Conservation (phyloP, 1,139 yeast genomes). For the Yamadazyma triangularis region DNA sequence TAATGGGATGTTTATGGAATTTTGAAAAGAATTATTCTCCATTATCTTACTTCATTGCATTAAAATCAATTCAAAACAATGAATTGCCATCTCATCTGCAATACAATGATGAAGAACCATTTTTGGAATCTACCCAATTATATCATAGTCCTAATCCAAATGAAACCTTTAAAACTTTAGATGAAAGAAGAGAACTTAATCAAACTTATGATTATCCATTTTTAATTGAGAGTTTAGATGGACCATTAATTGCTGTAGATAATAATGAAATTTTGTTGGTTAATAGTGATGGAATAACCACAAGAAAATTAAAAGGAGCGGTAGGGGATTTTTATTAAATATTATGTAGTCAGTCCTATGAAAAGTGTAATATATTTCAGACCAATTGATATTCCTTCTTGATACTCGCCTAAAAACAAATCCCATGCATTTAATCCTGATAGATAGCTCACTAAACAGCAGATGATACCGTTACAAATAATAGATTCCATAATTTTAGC, state of each 20-base stretch:
- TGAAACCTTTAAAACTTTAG: constrained; percentile 42
- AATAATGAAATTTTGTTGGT: constrained; percentile 59
- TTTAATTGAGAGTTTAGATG: constrained; percentile 64
- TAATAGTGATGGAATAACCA: constrained; percentile 48
- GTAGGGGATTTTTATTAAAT: constrained; percentile 10
- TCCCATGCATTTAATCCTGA: constrained; percentile 2
- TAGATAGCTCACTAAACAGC: constrained; percentile 1
- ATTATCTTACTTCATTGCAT: constrained; percentile 77
- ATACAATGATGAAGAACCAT: constrained; percentile 16
- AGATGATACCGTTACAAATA: background rate
- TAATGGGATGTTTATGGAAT: constrained; percentile 68
- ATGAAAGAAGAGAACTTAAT: constrained; percentile 61
- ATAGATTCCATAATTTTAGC: constrained; percentile 6
- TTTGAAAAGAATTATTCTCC: constrained; percentile 82
- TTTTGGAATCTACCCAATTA: constrained; percentile 5
- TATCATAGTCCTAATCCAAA: constrained; percentile 3
- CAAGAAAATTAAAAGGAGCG: constrained; percentile 14
- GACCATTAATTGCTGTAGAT: constrained; percentile 74
- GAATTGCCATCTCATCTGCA: constrained; percentile 5
- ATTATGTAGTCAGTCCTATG: constrained; percentile 1
- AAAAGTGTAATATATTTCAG: constrained; percentile 1
- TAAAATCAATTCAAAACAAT: constrained; percentile 44
- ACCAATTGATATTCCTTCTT: constrained; percentile 1
- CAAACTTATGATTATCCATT: constrained; percentile 77
- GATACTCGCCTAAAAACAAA: constrained; percentile 6